Evolutionary conservation across 2,329 filamentous ascomycete genomes (phyloP).

Genomic region (Colletotrichum limetticola): DNA sequence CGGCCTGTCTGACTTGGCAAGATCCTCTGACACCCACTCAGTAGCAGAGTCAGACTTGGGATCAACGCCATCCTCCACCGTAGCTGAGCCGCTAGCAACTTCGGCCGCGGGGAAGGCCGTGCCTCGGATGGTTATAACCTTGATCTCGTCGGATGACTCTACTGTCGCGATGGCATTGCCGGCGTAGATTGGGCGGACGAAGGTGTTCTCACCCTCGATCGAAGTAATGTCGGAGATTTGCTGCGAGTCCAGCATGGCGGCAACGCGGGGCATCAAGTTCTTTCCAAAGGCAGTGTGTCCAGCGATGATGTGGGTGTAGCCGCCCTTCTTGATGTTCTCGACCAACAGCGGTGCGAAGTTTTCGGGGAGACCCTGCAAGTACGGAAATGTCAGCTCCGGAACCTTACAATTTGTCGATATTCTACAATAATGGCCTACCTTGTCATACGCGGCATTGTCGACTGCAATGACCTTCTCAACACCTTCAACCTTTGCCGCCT

Average conservation of each 20-base stretch:
- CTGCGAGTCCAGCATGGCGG: conserved; percentile 90
- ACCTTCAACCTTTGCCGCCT: conserved; percentile 89
- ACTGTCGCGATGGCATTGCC: conserved; percentile 98
- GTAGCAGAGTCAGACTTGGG: conserved; percentile 78
- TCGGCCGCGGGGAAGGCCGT: conserved; percentile 87
- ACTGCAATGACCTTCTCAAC: conserved; percentile 92
- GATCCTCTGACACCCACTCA: conserved; percentile 94
- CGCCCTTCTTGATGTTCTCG: conserved; percentile 96
- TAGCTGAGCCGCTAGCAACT: conserved; percentile 76
- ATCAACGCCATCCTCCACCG: conserved; percentile 84
- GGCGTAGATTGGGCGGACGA: conserved; percentile 96
- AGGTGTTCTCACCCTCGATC: conserved; percentile 91
- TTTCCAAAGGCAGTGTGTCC: conserved; percentile 97
- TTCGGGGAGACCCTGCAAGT: conserved; percentile 81
- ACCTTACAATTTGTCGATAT: neutral
- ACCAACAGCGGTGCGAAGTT: conserved; percentile 93
- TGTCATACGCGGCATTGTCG: conserved; percentile 91
- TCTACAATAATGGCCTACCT: conserved; percentile 61
- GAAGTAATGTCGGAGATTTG: conserved; percentile 92
- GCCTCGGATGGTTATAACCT: conserved; percentile 91
- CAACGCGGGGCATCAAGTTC: conserved; percentile 89
- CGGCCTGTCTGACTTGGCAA: conserved; percentile 92
- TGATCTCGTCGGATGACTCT: conserved; percentile 85
- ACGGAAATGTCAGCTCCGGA: neutral
- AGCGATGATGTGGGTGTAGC: conserved; percentile 90